Conservation (phyloP, 345 rosid genomes). For the Linum lewisii region DNA sequence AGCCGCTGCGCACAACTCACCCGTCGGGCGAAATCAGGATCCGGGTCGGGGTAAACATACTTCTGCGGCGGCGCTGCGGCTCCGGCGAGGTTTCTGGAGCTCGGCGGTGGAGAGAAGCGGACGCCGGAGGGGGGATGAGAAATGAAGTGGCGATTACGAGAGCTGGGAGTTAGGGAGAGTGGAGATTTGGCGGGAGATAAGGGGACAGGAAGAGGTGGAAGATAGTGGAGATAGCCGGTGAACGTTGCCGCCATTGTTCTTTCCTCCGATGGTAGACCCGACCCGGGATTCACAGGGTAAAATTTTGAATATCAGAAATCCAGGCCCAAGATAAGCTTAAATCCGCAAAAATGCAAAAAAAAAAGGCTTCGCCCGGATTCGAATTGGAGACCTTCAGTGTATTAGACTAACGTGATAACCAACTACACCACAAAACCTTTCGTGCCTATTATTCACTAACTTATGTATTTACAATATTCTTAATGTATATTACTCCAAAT, state of each 20-base stretch:
- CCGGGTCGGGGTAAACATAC: conserved; percentile 34
- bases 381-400: neutral
- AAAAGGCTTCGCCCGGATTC: neutral
- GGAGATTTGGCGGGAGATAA: conserved; percentile 31
- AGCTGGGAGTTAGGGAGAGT: conserved; percentile 4
- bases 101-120: conserved; percentile 8
- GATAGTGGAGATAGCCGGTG: neutral
- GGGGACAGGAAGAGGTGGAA: neutral
- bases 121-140: conserved; percentile 4
- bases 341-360: neutral
- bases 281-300: neutral
- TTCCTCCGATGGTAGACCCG: neutral
- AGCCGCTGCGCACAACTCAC: conserved; percentile 17
- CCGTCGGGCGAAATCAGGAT: conserved; percentile 31
- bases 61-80: conserved; percentile 17
- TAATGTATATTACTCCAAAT: too few relatives aligned
- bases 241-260: neutral
- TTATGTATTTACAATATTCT: too few relatives aligned
- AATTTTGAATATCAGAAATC: neutral
- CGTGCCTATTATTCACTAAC: too few relatives aligned
- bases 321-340: neutral
- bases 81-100: conserved; percentile 1
- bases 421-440: neutral
- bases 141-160: conserved; percentile 13
- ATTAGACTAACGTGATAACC: neutral